phyloP scores from a whole-genome alignment of 2,329 filamentous ascomycete genomes.

The Grosmannia huntii region DNA sequence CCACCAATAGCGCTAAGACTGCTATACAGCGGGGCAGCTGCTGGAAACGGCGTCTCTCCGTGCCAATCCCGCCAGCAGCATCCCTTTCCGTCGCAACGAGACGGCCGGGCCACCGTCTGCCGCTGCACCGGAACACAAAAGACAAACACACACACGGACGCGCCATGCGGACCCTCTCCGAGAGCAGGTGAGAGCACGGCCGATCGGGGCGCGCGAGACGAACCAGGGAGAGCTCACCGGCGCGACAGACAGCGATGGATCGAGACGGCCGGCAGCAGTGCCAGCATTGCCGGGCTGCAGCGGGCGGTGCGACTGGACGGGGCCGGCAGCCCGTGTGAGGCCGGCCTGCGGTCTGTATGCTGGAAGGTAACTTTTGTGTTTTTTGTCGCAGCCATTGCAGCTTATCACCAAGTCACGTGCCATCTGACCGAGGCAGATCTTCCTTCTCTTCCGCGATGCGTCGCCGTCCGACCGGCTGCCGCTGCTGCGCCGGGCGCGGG shows the following conservation, averaged over 20 bases:
- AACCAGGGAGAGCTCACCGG: too few relatives aligned
- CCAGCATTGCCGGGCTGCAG: conserved; percentile 48
- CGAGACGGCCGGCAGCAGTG: conserved; percentile 44
- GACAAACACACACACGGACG: too few relatives aligned
- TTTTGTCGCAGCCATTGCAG: too few relatives aligned
- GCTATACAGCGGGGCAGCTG: too few relatives aligned
- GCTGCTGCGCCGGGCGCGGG: conserved; percentile 54
- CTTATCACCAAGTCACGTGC: too few relatives aligned
- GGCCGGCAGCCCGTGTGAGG: conserved; percentile 48
- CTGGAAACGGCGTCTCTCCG: too few relatives aligned
- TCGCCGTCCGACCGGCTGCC: conserved; percentile 55
- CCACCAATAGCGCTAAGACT: not conserved
- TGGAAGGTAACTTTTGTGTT: conserved; percentile 77
- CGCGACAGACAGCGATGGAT: conserved; percentile 52
- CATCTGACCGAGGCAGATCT: conserved; percentile 41
- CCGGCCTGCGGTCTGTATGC: conserved; percentile 72
- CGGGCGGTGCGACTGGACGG: conserved; percentile 50
- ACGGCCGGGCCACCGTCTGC: not conserved
- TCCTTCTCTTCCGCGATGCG: conserved; percentile 62
- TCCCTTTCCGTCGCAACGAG: not conserved
- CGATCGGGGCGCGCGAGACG: too few relatives aligned
- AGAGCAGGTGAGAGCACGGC: conserved; percentile 1
- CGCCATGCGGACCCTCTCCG: not conserved
- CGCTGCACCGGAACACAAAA: not conserved
- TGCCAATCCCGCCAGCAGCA: not conserved